Evolutionary conservation across 306 rosid genomes (phyloP), one percentile per base, ranked within the genome.

Genomic region (Cucurbita ficifolia): DNA sequence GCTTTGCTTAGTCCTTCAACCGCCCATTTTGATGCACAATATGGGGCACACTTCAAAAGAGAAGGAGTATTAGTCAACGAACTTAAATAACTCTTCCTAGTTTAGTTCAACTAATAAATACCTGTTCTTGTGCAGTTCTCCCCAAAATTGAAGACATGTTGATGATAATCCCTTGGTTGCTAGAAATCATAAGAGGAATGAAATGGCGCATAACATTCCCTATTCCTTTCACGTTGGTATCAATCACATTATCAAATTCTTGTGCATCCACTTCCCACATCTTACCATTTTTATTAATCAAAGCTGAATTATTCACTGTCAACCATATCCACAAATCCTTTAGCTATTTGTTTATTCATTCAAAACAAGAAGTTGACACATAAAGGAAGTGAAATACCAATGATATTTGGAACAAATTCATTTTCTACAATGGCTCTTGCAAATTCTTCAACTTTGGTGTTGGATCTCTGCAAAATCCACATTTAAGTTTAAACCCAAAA

Each of bases 171-270:
- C 91, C 92, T 40, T 82, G 73, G 74, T 82, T 74, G 50, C 76
- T 77, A 0, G 45, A 0, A 10, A 88, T 69, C 96, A 92, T 84
- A 1, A 82, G 70, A 38, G 98, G 97, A 68, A 93, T 82, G 80
- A 93, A 90, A 61, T 88, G 97, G 0, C 98, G 86, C 63, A 93
- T 29, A 58, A 93, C 74, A 48, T 93, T 93, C 2, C 94, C 89
- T 2, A 79, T 21, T 6, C 98, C 98, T 73, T 90, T 93, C n/a
- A 93, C 69, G 62, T 93, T 93, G 0, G 96, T 93, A 35, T 88
- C 96, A 4, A 93, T 77, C 4, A 93, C 96, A 13, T 16, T 10
- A 36, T 87, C 89, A 65, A 93, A 93, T 76, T 90, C 97, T 36
- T 88, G 85, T 2, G 11, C 76, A 0, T 85, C 83, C 43, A 93